Evolutionary conservation across 768 basidiomycete species (phyloP).

Genomic region (Rhizopogon rudus): DNA sequence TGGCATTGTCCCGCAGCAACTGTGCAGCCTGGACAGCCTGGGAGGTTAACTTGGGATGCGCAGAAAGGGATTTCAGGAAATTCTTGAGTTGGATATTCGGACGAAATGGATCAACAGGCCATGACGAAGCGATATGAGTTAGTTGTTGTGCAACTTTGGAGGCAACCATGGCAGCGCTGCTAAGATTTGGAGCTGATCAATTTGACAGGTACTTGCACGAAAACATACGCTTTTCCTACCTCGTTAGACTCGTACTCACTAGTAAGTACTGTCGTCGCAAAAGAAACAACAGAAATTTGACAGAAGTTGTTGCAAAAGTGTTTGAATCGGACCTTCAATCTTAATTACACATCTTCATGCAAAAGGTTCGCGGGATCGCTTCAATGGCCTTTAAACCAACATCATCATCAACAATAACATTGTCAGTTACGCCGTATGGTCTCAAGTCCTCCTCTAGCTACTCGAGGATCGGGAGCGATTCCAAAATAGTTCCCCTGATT

Average conservation of each 20-base stretch:
- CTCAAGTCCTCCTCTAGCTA: background rate
- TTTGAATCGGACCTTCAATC: background rate
- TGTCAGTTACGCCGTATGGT: no score
- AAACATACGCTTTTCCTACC: background rate
- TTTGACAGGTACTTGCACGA: background rate
- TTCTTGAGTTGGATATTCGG: slow-evolving; percentile 69
- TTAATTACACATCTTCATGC: background rate
- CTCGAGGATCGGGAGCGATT: background rate
- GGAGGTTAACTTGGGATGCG: slow-evolving; percentile 64
- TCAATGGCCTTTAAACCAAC: background rate
- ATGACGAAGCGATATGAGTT: slow-evolving; percentile 49
- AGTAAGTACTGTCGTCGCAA: background rate
- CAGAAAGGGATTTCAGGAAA: slow-evolving; percentile 59
- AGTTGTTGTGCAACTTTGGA: slow-evolving; percentile 46
- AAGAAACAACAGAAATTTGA: no score
- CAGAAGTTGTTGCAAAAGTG: background rate
- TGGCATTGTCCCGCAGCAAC: slow-evolving; percentile 48
- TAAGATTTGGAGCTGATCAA: background rate
- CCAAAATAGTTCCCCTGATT: background rate
- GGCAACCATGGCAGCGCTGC: slow-evolving; percentile 20
- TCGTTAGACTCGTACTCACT: background rate
- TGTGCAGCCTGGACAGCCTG: slow-evolving; percentile 56
- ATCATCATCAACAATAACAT: background rate
- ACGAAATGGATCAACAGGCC: slow-evolving; percentile 72
- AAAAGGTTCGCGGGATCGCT: background rate